Percentiles rank a stretch among this genome's conserved stretches.
phyloP scores from a whole-genome alignment of 495 filamentous ascomycete species.

The Rusavskia elegans region DNA sequence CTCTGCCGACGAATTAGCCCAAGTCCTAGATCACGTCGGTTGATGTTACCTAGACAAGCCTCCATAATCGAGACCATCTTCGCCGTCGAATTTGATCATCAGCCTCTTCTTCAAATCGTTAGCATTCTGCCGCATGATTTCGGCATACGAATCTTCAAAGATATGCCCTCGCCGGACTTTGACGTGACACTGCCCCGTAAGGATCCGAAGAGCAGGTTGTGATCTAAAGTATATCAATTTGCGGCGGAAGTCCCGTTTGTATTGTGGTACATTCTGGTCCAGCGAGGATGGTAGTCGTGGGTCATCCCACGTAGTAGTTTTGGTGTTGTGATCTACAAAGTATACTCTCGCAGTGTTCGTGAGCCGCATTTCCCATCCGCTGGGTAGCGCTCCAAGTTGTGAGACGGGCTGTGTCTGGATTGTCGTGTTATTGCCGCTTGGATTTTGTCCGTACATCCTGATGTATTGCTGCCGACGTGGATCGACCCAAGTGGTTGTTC shows the following conservation, averaged over 20 bases:
- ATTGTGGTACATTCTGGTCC: slow-evolving; percentile 97
- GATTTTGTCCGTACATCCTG: slow-evolving; percentile 78
- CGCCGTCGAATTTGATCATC: slow-evolving; percentile 99
- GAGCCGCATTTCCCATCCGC: slow-evolving; percentile 98
- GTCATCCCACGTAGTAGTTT: slow-evolving; percentile 99
- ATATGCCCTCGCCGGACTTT: slow-evolving; percentile 94
- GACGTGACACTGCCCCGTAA: slow-evolving; percentile 93
- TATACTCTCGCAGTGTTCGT: slow-evolving; percentile 97
- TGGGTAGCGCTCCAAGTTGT: slow-evolving; percentile 88
- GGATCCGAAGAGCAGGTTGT: slow-evolving; percentile 86
- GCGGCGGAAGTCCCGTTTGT: slow-evolving; percentile 95
- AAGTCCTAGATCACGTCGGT: background rate
- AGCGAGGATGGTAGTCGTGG: slow-evolving; percentile 87
- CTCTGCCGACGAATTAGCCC: slow-evolving; percentile 37
- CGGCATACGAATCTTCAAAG: slow-evolving; percentile 96
- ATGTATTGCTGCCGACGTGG: slow-evolving; percentile 96
- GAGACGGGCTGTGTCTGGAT: slow-evolving; percentile 97
- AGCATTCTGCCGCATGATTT: slow-evolving; percentile 95
- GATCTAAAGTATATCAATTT: slow-evolving; percentile 99
- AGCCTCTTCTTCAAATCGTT: slow-evolving; percentile 91
- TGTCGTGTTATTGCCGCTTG: slow-evolving; percentile 57
- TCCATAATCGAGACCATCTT: slow-evolving; percentile 95
- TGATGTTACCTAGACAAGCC: slow-evolving; percentile 64
- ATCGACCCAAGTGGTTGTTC: slow-evolving; percentile 99
- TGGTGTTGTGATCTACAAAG: slow-evolving; percentile 98